Evolutionary conservation across 2,329 filamentous ascomycete genomes (phyloP), one percentile per base, ranked within the genome.

Genomic region (Ophiostoma fasciatum): DNA sequence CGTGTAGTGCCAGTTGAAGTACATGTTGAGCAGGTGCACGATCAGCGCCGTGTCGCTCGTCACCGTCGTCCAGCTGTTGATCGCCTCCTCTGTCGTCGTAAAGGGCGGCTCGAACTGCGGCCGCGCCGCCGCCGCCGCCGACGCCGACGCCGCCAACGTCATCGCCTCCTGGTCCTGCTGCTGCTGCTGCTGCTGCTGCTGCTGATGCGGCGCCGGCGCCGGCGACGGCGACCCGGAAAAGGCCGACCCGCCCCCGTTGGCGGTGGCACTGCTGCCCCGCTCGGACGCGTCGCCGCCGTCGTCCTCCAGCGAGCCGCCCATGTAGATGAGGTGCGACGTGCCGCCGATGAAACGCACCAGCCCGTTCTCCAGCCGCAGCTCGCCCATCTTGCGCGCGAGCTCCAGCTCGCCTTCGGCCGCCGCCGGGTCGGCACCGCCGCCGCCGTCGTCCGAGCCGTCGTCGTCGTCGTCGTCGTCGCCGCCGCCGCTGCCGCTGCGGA

Each of bases 1-100:
- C 14, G 85, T 78, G 56, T 96, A 96, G 57, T 96, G 90, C 81
- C 88, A 96, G 48, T 78, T 84, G 59, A 96, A 96, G 59, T 98
- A 98, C 82, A 96, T 87, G 50, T 87, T 88, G 52, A 98, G 74
- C 14, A 98, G 71, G 55, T 94, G 88, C 13, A 77, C 71, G 47
- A 94, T 75, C 31, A 94, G 65, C 36, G 80, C 71, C 18, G 75
- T 67, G 52, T 94, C 84, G 34, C 74, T 66, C 2, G 84, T 94
- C 31, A 94, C 84, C 13, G 67, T 72, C 0, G 88, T 93, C 90
- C 90, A 98, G 36, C 79, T 87, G 15, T 74, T 76, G 36, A 90
- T 66, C 4, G 84, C 77, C 42, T 88, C 71, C 35, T 79, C 73
- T 42, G 68, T 62, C 14, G 64, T 39, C 3, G 12, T 10, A 28